Percentiles rank a stretch among this genome's conserved stretches.
Evolutionary conservation across 2,329 filamentous ascomycete species (phyloP).

Genomic region (Aspergillus pseudotamarii): DNA sequence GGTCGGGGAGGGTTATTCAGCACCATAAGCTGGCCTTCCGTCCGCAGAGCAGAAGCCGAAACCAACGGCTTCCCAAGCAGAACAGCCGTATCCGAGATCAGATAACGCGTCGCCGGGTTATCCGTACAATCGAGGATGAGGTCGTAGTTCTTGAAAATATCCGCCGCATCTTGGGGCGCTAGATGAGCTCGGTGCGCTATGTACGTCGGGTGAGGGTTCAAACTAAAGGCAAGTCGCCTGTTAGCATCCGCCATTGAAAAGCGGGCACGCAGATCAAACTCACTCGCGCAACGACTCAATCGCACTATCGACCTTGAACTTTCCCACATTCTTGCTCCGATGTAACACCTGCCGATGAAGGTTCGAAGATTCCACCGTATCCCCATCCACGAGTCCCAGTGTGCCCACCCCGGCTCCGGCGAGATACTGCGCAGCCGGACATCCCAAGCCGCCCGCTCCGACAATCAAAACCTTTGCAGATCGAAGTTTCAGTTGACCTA

Average conservation of each 20-base stretch:
- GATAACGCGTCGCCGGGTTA: constrained; percentile 85
- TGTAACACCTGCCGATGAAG: constrained; percentile 91
- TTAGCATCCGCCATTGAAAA: constrained; percentile 12
- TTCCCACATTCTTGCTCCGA: constrained; percentile 68
- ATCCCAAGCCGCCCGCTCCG: constrained; percentile 86
- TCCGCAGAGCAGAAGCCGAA: constrained; percentile 85
- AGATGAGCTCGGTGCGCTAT: constrained; percentile 66
- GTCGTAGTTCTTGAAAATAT: constrained; percentile 72
- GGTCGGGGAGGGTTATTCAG: constrained; percentile 76
- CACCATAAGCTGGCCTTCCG: constrained; percentile 86
- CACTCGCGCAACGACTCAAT: constrained; percentile 61
- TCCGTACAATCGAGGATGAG: constrained; percentile 94
- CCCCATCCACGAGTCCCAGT: constrained; percentile 83
- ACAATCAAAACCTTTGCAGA: constrained; percentile 74
- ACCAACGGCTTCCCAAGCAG: constrained; percentile 77
- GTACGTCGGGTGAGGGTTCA: constrained; percentile 74
- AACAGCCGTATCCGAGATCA: constrained; percentile 88
- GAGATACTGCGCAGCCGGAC: constrained; percentile 89
- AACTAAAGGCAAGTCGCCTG: constrained; percentile 43
- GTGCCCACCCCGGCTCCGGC: constrained; percentile 85
- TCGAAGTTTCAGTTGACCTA: constrained; percentile 76
- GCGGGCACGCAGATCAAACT: constrained; percentile 18
- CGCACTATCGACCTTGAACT: constrained; percentile 79
- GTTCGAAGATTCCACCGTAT: constrained; percentile 85
- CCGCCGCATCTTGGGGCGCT: constrained; percentile 66